Evolutionary conservation across 2,329 filamentous ascomycete genomes (phyloP).

Genomic region (Aspergillus calidoustus): DNA sequence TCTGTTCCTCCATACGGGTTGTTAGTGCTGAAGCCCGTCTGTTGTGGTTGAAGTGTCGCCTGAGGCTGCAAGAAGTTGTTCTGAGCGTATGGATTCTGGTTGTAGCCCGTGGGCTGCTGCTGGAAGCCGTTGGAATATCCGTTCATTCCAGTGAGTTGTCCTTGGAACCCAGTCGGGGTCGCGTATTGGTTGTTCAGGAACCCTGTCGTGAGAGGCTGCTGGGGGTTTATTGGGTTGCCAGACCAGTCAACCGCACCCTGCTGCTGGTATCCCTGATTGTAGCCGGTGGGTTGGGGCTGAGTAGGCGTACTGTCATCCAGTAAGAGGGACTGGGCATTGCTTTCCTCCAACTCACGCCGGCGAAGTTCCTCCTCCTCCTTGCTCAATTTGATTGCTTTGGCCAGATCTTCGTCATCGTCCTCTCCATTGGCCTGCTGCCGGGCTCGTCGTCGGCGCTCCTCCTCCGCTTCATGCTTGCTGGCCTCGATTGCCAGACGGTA

Average conservation of each 20-base stretch:
- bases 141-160: constrained; percentile 68
- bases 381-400: constrained; percentile 93
- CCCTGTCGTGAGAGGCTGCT: constrained; percentile 70
- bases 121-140: constrained; percentile 72
- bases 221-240: constrained; percentile 87
- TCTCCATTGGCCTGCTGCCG: constrained; percentile 63
- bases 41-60: constrained; percentile 60
- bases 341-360: constrained; percentile 82
- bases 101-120: constrained; percentile 70
- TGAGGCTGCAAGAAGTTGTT: constrained; percentile 55
- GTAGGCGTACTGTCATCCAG: constrained; percentile 75
- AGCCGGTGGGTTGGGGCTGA: constrained; percentile 81
- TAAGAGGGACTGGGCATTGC: constrained; percentile 75
- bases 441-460: constrained; percentile 76
- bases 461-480: constrained; percentile 92
- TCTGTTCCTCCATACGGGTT: constrained; percentile 59
- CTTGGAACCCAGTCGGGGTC: constrained; percentile 75
- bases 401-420: constrained; percentile 88
- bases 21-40: constrained; percentile 61
- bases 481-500: constrained; percentile 90
- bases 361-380: constrained; percentile 87
- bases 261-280: constrained; percentile 97
- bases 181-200: constrained; percentile 71
- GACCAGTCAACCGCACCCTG: constrained; percentile 96
- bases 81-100: constrained; percentile 56